These are phyloP conservation scores for Cyanidium caldarium DNA, from an alignment of 23 red algal species.

Conservation along the genomic window DNA sequence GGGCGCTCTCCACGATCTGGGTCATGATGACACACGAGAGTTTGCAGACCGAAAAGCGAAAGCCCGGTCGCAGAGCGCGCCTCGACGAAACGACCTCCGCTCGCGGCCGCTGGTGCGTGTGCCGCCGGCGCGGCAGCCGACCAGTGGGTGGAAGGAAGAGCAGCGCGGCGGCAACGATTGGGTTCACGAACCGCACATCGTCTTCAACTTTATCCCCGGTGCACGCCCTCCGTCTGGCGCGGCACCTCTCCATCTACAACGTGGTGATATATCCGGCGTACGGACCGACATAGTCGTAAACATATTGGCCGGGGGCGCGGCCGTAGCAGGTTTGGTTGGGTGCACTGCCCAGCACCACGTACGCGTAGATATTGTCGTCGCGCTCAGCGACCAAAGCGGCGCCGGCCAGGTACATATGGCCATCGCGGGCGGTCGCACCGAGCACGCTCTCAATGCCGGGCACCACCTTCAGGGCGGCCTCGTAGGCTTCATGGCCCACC, in stretches of 20 bases:
- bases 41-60: too few species aligned
- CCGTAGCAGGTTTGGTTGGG: conserved; percentile 1
- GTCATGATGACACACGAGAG: too few species aligned
- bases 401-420: not conserved
- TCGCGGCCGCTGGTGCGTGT: too few species aligned
- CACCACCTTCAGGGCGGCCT: not conserved
- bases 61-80: too few species aligned
- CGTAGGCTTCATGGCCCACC: not conserved
- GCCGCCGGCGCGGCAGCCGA: too few species aligned
- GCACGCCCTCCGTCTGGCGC: too few species aligned
- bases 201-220: too few species aligned
- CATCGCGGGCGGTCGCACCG: not conserved
- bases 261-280: not conserved
- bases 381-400: not conserved
- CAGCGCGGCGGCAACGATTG: too few species aligned
- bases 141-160: too few species aligned
- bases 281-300: not conserved
- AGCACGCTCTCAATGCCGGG: not conserved
- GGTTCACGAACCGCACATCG: too few species aligned
- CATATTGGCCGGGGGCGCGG: not conserved
- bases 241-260: not conserved
- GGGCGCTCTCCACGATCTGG: too few species aligned
- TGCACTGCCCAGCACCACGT: not conserved
- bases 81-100: too few species aligned
- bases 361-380: not conserved